These are phyloP conservation scores for Nakazawaea wyomingensis DNA, from an alignment of 805 yeast genomes.

Conservation along the genomic window DNA sequence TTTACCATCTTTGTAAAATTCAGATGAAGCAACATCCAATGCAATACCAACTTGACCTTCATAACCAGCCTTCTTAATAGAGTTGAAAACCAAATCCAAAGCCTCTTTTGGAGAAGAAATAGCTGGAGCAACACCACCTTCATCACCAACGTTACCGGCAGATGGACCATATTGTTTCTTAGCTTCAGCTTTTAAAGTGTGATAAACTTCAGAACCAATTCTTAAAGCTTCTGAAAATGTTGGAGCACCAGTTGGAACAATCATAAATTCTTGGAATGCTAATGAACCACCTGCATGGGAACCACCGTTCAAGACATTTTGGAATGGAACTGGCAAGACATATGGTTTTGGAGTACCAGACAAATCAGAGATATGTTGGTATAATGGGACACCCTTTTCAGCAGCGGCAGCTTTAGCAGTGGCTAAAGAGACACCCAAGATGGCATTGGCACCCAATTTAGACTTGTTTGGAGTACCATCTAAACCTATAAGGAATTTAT, in stretches of 20 bases:
- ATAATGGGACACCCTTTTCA: slow-evolving; percentile 88
- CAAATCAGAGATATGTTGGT: slow-evolving; percentile 82
- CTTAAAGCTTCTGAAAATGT: slow-evolving; percentile 93
- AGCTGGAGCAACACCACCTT: slow-evolving; percentile 99
- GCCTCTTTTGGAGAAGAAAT: slow-evolving; percentile 95
- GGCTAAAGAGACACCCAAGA: slow-evolving; percentile 96
- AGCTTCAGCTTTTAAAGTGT: slow-evolving; percentile 87
- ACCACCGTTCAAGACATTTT: slow-evolving; percentile 99
- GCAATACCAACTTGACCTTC: slow-evolving; percentile 89
- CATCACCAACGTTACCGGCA: slow-evolving; percentile 99
- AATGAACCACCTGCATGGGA: slow-evolving; percentile 99
- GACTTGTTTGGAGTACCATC: slow-evolving; percentile 98
- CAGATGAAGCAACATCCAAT: slow-evolving; percentile 95
- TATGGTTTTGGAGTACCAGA: slow-evolving; percentile 74
- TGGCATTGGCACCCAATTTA: slow-evolving; percentile 98
- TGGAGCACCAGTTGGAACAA: slow-evolving; percentile 90
- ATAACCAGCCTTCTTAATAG: slow-evolving; percentile 94
- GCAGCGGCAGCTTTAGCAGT: slow-evolving; percentile 99
- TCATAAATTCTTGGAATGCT: slow-evolving; percentile 99
- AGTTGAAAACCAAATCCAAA: slow-evolving; percentile 82
- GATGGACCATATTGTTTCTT: slow-evolving; percentile 95
- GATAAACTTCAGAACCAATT: slow-evolving; percentile 98
- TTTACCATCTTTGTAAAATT: slow-evolving; percentile 94
- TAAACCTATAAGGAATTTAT: slow-evolving; percentile 75
- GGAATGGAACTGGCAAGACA: slow-evolving; percentile 98